A percentile compares a stretch with the other conserved stretches of the same genome.
Evolutionary conservation across 495 filamentous ascomycete species (phyloP).

Genomic region (Hyaloscypha variabilis): DNA sequence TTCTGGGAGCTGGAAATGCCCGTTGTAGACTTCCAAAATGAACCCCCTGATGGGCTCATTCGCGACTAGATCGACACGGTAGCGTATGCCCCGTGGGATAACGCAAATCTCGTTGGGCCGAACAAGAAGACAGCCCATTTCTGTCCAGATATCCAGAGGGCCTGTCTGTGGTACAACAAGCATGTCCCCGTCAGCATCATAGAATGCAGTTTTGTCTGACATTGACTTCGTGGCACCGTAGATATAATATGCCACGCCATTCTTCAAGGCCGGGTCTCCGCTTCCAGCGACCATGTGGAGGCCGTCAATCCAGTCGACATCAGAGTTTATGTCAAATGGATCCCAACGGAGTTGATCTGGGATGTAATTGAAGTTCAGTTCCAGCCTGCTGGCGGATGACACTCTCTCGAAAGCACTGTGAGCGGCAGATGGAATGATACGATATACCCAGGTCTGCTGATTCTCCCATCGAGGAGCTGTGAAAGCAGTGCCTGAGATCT

Average conservation of each 20-base stretch:
- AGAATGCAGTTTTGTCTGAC: slow-evolving; percentile 72
- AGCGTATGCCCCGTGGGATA: slow-evolving; percentile 81
- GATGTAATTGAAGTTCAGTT: no score
- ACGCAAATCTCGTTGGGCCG: slow-evolving; percentile 89
- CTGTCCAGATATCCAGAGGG: slow-evolving; percentile 81
- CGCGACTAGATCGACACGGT: slow-evolving; percentile 74
- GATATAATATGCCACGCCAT: slow-evolving; percentile 78
- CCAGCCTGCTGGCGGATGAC: slow-evolving; percentile 33
- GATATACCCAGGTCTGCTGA: slow-evolving; percentile 92
- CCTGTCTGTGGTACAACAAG: slow-evolving; percentile 85
- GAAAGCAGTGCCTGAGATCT: slow-evolving; percentile 94
- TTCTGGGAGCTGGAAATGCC: slow-evolving; percentile 83
- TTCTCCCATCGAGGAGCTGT: slow-evolving; percentile 89
- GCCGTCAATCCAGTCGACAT: slow-evolving; percentile 79
- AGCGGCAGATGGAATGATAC: slow-evolving; percentile 81
- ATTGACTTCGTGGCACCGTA: slow-evolving; percentile 84
- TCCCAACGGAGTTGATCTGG: slow-evolving; percentile 91
- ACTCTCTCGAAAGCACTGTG: slow-evolving; percentile 69
- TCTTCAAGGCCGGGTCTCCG: slow-evolving; percentile 80
- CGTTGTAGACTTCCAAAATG: slow-evolving; percentile 84
- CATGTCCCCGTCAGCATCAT: slow-evolving; percentile 89
- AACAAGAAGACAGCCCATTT: slow-evolving; percentile 80
- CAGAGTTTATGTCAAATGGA: slow-evolving; percentile 73
- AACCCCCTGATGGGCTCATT: slow-evolving; percentile 58
- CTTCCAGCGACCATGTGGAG: slow-evolving; percentile 79